phyloP scores from a whole-genome alignment of 371 early-diverging fungal species.

The Lichtheimia hyalospora region DNA sequence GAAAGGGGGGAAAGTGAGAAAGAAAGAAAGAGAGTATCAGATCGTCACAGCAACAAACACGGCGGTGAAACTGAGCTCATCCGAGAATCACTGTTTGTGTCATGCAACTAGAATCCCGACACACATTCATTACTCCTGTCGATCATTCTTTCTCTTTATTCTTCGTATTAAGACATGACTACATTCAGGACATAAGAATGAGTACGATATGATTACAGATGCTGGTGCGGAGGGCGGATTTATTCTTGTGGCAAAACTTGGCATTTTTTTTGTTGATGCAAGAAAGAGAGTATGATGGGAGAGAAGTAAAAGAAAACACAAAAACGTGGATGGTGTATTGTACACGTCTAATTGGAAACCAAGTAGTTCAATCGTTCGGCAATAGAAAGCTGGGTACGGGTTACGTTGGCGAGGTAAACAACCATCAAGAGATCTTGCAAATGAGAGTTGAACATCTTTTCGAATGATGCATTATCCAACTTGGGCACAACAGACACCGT shows the following conservation, averaged over 20 bases:
- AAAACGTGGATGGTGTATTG: background rate
- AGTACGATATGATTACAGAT: too few relatives aligned
- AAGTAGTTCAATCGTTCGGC: slow-evolving; percentile 87
- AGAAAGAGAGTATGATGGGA: background rate
- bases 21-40: background rate
- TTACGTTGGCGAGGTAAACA: slow-evolving; percentile 92
- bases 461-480: slow-evolving; percentile 82
- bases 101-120: too few relatives aligned
- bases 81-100: too few relatives aligned
- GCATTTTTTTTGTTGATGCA: too few relatives aligned
- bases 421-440: slow-evolving; percentile 94
- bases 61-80: background rate
- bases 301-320: background rate
- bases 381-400: slow-evolving; percentile 90
- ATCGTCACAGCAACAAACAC: background rate
- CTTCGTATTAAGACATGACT: too few relatives aligned
- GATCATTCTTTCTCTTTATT: too few relatives aligned
- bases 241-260: too few relatives aligned
- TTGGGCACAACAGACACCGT: slow-evolving; percentile 89
- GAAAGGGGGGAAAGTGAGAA: background rate
- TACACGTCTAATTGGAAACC: slow-evolving; percentile 42
- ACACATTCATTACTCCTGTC: too few relatives aligned
- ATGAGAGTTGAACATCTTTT: slow-evolving; percentile 90
- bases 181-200: too few relatives aligned
- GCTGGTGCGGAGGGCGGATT: too few relatives aligned